Conservation (phyloP, 805 yeast genomes). For the Priceomyces medius region DNA sequence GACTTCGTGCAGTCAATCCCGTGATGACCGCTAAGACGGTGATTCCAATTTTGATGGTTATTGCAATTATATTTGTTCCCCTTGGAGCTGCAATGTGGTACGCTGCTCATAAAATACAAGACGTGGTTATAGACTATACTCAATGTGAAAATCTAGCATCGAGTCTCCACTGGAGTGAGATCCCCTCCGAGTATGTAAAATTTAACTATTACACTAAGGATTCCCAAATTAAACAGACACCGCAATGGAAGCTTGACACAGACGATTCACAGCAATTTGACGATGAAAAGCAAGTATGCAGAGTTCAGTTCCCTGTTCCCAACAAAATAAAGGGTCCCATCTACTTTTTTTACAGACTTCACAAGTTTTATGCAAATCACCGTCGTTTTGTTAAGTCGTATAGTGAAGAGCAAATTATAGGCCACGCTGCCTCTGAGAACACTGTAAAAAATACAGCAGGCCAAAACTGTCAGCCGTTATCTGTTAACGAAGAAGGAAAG, state of each 20-base stretch:
- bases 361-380: constrained; percentile 44
- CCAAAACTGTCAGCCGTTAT: constrained; percentile 44
- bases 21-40: constrained; percentile 44
- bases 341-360: constrained; percentile 41
- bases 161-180: constrained; percentile 29
- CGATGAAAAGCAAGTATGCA: constrained; percentile 49
- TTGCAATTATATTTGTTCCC: constrained; percentile 43
- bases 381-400: constrained; percentile 44
- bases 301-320: constrained; percentile 40
- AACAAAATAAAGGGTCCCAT: constrained; percentile 36
- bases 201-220: constrained; percentile 33
- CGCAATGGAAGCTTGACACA: constrained; percentile 38
- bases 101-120: constrained; percentile 39
- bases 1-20: constrained; percentile 50
- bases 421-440: constrained; percentile 34
- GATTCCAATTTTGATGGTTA: constrained; percentile 37
- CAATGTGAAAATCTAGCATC: constrained; percentile 40
- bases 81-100: constrained; percentile 49
- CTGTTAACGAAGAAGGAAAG: constrained; percentile 41
- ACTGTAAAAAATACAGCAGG: constrained; percentile 42
- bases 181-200: constrained; percentile 38
- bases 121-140: constrained; percentile 40
- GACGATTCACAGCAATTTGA: constrained; percentile 46
- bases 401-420: constrained; percentile 43
- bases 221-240: constrained; percentile 13